Percentiles rank a stretch among this genome's conserved stretches.
phyloP scores from a whole-genome alignment of 768 basidiomycete genomes.

The Lanmaoa pseudosensibilis region DNA sequence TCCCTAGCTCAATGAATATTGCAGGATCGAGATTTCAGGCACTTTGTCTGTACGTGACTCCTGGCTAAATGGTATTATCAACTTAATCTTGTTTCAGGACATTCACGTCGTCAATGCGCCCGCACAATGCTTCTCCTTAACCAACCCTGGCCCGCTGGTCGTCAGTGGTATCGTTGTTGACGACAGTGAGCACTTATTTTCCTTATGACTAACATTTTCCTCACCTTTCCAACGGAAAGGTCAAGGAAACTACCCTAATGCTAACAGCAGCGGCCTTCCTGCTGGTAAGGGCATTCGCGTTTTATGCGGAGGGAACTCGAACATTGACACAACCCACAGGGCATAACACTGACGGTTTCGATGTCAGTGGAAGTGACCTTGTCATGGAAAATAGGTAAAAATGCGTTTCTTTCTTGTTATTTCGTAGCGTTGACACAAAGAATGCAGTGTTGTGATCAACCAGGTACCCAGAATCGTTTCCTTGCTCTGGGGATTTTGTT shows the following conservation, averaged over 20 bases:
- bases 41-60: conserved; percentile 31
- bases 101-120: conserved; percentile 42
- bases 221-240: conserved; percentile 35
- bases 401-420: neutral
- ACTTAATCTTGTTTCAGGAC: conserved; percentile 22
- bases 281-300: conserved; percentile 37
- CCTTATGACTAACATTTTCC: neutral
- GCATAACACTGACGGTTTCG: conserved; percentile 53
- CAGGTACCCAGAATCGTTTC: conserved; percentile 9
- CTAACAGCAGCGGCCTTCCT: conserved; percentile 45
- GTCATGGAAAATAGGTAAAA: conserved; percentile 30
- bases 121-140: conserved; percentile 32
- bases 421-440: neutral
- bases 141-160: conserved; percentile 33
- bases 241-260: conserved; percentile 50
- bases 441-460: conserved; percentile 17
- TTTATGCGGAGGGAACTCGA: neutral
- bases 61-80: neutral
- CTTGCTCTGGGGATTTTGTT: neutral
- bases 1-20: neutral
- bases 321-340: conserved; percentile 16
- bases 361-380: conserved; percentile 38
- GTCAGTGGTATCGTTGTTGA: conserved; percentile 55
- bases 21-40: conserved; percentile 42
- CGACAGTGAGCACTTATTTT: conserved; percentile 43